Conservation (phyloP, 139 green algal genomes). For the Chlamydomonas asymmetrica region DNA sequence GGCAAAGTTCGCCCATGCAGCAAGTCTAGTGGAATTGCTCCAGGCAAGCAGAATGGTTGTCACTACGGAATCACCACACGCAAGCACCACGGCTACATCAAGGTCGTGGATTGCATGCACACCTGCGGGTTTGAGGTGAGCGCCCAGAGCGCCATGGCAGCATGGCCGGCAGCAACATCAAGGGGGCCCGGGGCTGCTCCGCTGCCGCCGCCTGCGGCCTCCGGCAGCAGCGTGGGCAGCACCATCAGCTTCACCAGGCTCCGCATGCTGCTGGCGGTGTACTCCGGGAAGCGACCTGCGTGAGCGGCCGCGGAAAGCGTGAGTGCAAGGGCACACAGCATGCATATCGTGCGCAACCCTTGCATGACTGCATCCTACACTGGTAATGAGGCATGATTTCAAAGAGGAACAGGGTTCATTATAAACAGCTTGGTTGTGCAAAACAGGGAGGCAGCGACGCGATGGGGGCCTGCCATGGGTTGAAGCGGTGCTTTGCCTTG, state of each 20-base stretch:
- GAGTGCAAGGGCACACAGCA: too few species aligned
- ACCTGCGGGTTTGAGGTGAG: slow-evolving; percentile 36
- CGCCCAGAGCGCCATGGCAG: slow-evolving; percentile 31
- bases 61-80: too few species aligned
- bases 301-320: neutral
- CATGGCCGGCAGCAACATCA: slow-evolving; percentile 28
- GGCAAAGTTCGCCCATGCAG: neutral
- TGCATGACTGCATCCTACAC: too few species aligned
- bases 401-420: neutral
- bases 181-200: slow-evolving; percentile 6
- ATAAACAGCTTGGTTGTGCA: neutral
- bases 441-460: neutral
- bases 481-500: too few species aligned
- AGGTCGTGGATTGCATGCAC: neutral
- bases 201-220: slow-evolving; percentile 4
- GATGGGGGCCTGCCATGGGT: too few species aligned
- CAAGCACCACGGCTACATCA: neutral
- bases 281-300: slow-evolving; percentile 24
- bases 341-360: too few species aligned
- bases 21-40: neutral
- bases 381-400: too few species aligned
- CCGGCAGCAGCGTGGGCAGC: slow-evolving; percentile 20
- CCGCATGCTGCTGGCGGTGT: slow-evolving; percentile 10
- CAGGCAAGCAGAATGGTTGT: neutral
- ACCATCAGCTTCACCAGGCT: slow-evolving; percentile 25